These are phyloP conservation scores for Furcasterigmium furcatum DNA, from an alignment of 2,329 filamentous ascomycete species.

Conservation along the genomic window DNA sequence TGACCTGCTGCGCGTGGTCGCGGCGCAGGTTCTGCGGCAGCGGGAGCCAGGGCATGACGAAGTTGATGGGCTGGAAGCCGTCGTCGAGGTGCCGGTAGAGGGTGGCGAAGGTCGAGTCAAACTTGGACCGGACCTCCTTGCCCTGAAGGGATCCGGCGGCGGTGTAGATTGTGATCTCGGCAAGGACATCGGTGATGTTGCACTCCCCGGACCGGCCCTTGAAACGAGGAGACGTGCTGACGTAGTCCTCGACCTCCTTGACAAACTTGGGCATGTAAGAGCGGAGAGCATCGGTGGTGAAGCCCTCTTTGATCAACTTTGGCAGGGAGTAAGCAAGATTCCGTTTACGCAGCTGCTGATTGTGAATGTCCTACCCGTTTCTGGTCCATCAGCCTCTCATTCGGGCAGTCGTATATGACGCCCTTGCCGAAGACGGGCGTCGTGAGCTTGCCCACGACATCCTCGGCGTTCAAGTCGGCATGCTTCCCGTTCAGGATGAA, in stretches of 20 bases:
- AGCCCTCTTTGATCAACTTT: conserved; percentile 74
- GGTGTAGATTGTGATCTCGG: conserved; percentile 80
- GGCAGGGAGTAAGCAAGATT: no score
- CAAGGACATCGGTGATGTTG: conserved; percentile 65
- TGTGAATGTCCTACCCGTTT: conserved; percentile 39
- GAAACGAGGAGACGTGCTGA: background rate
- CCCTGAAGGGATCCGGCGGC: conserved; percentile 73
- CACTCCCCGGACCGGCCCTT: conserved; percentile 43
- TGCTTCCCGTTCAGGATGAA: conserved; percentile 54
- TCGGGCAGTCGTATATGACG: conserved; percentile 82
- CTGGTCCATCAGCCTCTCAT: conserved; percentile 83
- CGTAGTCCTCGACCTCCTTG: conserved; percentile 48
- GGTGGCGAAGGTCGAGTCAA: conserved; percentile 69
- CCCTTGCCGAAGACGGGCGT: conserved; percentile 68
- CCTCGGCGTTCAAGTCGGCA: conserved; percentile 49
- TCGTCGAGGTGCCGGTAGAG: conserved; percentile 79
- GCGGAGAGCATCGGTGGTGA: conserved; percentile 61
- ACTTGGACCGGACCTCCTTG: conserved; percentile 68
- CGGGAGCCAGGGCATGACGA: conserved; percentile 76
- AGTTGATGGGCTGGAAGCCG: conserved; percentile 79
- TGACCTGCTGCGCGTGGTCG: conserved; percentile 67
- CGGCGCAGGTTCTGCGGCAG: conserved; percentile 72
- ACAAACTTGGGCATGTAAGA: conserved; percentile 70
- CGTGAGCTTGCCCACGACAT: conserved; percentile 48
- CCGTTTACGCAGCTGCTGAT: no score